Evolutionary conservation across 179 eudicot genomes (phyloP).

Genomic region (Nepenthes alata): DNA sequence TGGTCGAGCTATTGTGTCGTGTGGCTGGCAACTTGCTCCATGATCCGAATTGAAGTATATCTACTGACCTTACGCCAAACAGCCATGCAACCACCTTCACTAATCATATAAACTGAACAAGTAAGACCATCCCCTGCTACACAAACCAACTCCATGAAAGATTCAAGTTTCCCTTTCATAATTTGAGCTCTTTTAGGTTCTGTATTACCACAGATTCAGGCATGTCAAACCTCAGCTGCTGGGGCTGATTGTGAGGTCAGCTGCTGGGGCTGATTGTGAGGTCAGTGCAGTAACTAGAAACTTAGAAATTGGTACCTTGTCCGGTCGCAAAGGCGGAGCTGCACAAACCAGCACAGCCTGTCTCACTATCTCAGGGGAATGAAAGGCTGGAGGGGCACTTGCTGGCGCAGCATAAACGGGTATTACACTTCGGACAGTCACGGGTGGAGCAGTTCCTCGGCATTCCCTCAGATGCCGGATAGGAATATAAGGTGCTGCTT

Average conservation of each 20-base stretch:
- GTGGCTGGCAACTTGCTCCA: no score
- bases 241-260: not conserved
- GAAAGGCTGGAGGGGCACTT: conserved; percentile 20
- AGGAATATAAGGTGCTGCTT: conserved; percentile 52
- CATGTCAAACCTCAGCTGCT: no score
- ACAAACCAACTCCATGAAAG: no score
- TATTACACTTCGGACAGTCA: conserved; percentile 40
- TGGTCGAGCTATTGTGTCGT: no score
- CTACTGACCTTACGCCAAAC: no score
- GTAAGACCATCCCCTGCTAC: no score
- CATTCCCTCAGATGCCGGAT: conserved; percentile 30
- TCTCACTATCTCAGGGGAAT: conserved; percentile 17
- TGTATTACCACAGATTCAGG: not conserved
- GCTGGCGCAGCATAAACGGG: conserved; percentile 56
- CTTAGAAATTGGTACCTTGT: not conserved
- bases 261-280: conserved; percentile 1
- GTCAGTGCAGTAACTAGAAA: not conserved
- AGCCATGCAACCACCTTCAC: no score
- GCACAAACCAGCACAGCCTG: conserved; percentile 33
- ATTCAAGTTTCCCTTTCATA: not conserved
- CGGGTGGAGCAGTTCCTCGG: conserved; percentile 49
- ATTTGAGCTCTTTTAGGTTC: conserved; percentile 4
- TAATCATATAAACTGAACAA: no score
- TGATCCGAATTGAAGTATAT: no score
- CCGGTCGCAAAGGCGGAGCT: conserved; percentile 12